Evolutionary conservation across 2,329 filamentous ascomycete species (phyloP), one percentile per base, ranked within the genome.

Genomic region (Ascochyta lentis): DNA sequence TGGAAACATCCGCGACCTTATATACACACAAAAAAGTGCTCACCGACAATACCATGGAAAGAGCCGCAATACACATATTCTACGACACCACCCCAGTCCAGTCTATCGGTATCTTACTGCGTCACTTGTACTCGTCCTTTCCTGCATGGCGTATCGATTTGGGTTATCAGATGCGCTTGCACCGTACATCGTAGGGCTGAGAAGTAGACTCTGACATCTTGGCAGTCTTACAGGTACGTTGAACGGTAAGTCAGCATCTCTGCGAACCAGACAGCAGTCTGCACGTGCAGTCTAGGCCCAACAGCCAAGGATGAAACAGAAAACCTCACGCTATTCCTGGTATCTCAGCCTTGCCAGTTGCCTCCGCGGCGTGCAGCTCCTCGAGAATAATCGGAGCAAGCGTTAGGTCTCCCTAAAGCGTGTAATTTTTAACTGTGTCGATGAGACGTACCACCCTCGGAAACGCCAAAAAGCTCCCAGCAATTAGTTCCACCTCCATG

Each of bases 231-330:
- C 35, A 38, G 26, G 46, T 52, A 45, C 52, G 29, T 31, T 46
- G 37, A 55, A 50, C 52, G 41, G 52, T 55, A 15, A 34, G 46
- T 55, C 40, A 49, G 45, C 41, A 40, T 55, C 51, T 34, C 35
- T 15, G 24, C 29, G 35, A 13, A 15, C 33, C 31, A 43, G 22
- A 45, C 27, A 29, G 27, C 9, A 8, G 26, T 19, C 12, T 34
- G 31, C 44, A 39, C 26, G 15, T 53, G 4, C 23, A 19, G 2
- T 44, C 12, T n/a, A 6, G 13, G 4, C 2, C 1, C 10, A 13
- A 29, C 7, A 8, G 7, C 12, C 13, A 48, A 48, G 2, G 27
- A 22, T 5, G 23, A 3, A 31, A 8, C 13, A 15, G 23, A 19
- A 23, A 22, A 10, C 9, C n/a, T n/a, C 13, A 29, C 19, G 10